Percentiles rank a stretch among this genome's conserved stretches.
phyloP scores from a whole-genome alignment of 768 basidiomycete genomes.

The Collybia sordida region DNA sequence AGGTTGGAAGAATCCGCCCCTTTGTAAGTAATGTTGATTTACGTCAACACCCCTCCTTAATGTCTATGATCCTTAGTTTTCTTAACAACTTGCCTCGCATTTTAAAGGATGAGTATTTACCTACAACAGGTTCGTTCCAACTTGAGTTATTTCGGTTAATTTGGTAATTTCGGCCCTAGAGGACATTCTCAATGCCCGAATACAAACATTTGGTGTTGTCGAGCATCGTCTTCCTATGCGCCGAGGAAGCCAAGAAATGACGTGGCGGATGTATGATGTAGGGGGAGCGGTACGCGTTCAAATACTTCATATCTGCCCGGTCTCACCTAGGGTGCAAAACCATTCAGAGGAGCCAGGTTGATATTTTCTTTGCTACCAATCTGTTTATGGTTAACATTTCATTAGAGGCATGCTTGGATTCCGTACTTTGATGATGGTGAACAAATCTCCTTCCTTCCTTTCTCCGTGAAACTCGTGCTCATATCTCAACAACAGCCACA shows the following conservation, averaged over 20 bases:
- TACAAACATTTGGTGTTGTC: slow-evolving; percentile 77
- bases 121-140: slow-evolving; percentile 56
- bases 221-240: slow-evolving; percentile 71
- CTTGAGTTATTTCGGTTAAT: slow-evolving; percentile 1
- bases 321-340: neutral
- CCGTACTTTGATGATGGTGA: slow-evolving; percentile 83
- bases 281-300: slow-evolving; percentile 66
- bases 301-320: too few species aligned
- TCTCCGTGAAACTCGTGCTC: neutral
- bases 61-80: slow-evolving; percentile 46
- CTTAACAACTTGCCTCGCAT: slow-evolving; percentile 63
- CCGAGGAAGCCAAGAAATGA: slow-evolving; percentile 56
- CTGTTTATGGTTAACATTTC: neutral
- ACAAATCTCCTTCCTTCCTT: slow-evolving; percentile 15
- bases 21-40: slow-evolving; percentile 53
- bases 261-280: slow-evolving; percentile 81
- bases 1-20: slow-evolving; percentile 72
- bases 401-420: slow-evolving; percentile 73
- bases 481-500: slow-evolving; percentile 44
- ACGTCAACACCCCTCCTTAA: slow-evolving; percentile 1
- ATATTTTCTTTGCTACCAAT: slow-evolving; percentile 20
- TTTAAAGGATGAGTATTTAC: slow-evolving; percentile 65
- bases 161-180: slow-evolving; percentile 38
- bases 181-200: slow-evolving; percentile 76
- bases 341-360: slow-evolving; percentile 56